Evolutionary conservation across 176 grass and related monocot genomes (phyloP).

Genomic region (Areca catechu): DNA sequence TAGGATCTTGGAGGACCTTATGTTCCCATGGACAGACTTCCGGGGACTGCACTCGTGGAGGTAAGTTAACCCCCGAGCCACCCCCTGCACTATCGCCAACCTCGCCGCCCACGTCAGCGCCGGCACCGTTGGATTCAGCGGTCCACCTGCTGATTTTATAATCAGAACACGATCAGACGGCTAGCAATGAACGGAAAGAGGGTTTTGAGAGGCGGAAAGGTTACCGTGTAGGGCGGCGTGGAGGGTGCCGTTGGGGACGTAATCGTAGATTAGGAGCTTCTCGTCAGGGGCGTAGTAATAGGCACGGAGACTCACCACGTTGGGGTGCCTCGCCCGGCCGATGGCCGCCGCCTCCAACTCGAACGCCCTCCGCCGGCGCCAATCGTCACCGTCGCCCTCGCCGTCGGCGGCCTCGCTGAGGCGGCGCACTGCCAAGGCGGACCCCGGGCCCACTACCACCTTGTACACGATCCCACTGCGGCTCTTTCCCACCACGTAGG

Average conservation of each 20-base stretch:
- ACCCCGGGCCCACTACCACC: constrained; percentile 44
- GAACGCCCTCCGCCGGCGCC: constrained; percentile 68
- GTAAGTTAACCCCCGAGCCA: constrained; percentile 53
- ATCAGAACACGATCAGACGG: constrained; percentile 6
- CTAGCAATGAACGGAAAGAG: background rate
- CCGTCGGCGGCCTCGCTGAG: constrained; percentile 81
- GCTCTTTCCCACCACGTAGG: constrained; percentile 93
- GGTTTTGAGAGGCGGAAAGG: background rate
- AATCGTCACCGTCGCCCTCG: constrained; percentile 22
- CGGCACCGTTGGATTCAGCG: constrained; percentile 36
- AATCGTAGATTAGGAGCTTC: constrained; percentile 97
- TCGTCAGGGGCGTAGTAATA: constrained; percentile 99
- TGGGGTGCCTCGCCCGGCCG: constrained; percentile 64
- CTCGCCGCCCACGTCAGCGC: constrained; percentile 58
- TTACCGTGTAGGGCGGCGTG: constrained; percentile 86
- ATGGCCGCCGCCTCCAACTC: constrained; percentile 67
- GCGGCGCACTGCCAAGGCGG: constrained; percentile 63
- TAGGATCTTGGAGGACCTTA: constrained; percentile 86
- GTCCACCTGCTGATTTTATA: constrained; percentile 35
- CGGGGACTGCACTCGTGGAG: constrained; percentile 90
- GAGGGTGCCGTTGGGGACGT: constrained; percentile 79
- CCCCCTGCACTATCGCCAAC: constrained; percentile 70
- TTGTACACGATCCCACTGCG: constrained; percentile 82
- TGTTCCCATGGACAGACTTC: constrained; percentile 77
- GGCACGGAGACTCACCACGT: constrained; percentile 72